Conservation (phyloP, 768 basidiomycete genomes). For the Dictyophora rubrovolvata region DNA sequence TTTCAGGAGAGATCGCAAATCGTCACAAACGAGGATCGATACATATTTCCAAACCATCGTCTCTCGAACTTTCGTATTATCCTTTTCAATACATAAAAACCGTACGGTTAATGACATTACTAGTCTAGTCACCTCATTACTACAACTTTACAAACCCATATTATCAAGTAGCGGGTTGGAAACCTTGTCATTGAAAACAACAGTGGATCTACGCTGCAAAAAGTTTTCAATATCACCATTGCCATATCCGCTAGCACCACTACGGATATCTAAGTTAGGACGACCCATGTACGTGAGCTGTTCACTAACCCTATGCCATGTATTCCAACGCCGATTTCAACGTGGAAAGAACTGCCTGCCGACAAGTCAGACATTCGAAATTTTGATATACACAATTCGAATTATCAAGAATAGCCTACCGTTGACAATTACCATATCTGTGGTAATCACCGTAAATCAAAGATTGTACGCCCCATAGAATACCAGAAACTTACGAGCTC, state of each 20-base stretch:
- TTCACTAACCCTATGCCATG: background rate
- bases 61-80: too few relatives aligned
- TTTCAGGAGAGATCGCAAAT: too few relatives aligned
- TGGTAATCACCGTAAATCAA: background rate
- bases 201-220: conserved; percentile 33
- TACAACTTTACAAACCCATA: background rate
- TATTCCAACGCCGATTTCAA: background rate
- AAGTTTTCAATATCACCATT: conserved; percentile 41
- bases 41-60: too few relatives aligned
- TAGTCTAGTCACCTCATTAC: too few relatives aligned
- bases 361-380: conserved; percentile 36
- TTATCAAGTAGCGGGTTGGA: conserved; percentile 1
- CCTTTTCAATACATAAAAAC: too few relatives aligned
- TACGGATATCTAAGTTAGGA: background rate
- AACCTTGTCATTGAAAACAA: conserved; percentile 25
- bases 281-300: background rate
- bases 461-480: background rate
- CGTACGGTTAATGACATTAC: too few relatives aligned
- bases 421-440: background rate
- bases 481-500: conserved; percentile 27
- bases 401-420: conserved; percentile 39
- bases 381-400: conserved; percentile 39
- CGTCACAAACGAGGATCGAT: too few relatives aligned
- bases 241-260: conserved; percentile 34
- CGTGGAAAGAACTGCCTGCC: background rate